Conservation (phyloP, 1,284 basidiomycete species). For the Hypsizygus ulmarius region DNA sequence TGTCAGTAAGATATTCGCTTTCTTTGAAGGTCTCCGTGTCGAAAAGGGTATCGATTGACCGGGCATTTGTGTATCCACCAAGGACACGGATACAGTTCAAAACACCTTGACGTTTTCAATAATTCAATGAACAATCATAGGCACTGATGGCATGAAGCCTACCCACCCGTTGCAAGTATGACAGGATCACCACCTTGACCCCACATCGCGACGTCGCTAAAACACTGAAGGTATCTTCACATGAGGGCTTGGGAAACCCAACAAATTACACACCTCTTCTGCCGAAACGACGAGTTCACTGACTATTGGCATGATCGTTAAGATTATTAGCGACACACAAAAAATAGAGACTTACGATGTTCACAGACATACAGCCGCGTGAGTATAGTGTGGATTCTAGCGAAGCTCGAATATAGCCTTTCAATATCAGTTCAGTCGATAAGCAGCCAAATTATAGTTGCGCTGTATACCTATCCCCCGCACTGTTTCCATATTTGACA, state of each 20-base stretch:
- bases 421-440: neutral
- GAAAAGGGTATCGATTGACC: conserved; percentile 50
- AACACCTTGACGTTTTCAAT: conserved; percentile 38
- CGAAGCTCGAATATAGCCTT: conserved; percentile 61
- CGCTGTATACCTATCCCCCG: conserved; percentile 58
- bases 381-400: conserved; percentile 50
- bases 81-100: conserved; percentile 62
- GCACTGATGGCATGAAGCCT: conserved; percentile 13
- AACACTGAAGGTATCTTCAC: conserved; percentile 36
- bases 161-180: conserved; percentile 58
- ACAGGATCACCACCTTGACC: conserved; percentile 52
- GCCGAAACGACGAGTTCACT: conserved; percentile 55
- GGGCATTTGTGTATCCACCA: conserved; percentile 53
- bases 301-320: conserved; percentile 38
- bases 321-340: neutral
- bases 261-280: conserved; percentile 50
- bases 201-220: conserved; percentile 55
- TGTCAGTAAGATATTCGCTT: conserved; percentile 44
- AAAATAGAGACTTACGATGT: conserved; percentile 44
- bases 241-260: neutral
- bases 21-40: conserved; percentile 63
- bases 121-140: conserved; percentile 5
- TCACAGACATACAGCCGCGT: conserved; percentile 61
- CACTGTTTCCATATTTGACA: conserved; percentile 60
- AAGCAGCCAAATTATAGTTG: neutral